These are phyloP conservation scores for Trichoderma gracile DNA, from an alignment of 2,329 filamentous ascomycete species.

Conservation along the genomic window DNA sequence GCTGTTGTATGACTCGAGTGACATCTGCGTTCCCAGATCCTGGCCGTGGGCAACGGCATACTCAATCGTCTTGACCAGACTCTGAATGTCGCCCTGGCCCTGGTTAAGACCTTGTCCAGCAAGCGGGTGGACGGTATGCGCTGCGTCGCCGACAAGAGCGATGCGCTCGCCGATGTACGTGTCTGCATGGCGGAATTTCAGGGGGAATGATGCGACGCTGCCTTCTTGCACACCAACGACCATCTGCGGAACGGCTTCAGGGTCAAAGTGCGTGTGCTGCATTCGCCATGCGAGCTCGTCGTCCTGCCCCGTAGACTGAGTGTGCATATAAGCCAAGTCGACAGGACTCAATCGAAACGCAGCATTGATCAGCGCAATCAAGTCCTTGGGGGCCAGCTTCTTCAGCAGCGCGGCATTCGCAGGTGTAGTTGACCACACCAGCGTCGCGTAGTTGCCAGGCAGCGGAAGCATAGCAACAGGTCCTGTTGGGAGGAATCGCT, in stretches of 20 bases:
- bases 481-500: conserved; percentile 89
- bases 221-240: conserved; percentile 73
- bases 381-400: conserved; percentile 68
- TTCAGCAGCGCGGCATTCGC: conserved; percentile 78
- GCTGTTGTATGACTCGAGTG: conserved; percentile 76
- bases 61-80: conserved; percentile 71
- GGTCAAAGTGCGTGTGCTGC: conserved; percentile 63
- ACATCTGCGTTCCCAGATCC: conserved; percentile 78
- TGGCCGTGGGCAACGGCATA: conserved; percentile 79
- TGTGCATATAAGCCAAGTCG: conserved; percentile 83
- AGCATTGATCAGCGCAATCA: conserved; percentile 86
- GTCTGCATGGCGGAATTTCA: conserved; percentile 90
- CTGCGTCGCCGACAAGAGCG: conserved; percentile 89
- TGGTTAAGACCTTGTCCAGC: conserved; percentile 94
- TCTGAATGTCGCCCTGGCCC: conserved; percentile 84
- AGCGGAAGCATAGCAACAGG: conserved; percentile 90
- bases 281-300: conserved; percentile 86
- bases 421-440: conserved; percentile 94
- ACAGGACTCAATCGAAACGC: conserved; percentile 80
- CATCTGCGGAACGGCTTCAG: conserved; percentile 61
- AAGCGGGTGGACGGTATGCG: conserved; percentile 91
- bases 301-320: conserved; percentile 56
- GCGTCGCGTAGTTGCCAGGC: conserved; percentile 76
- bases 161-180: conserved; percentile 89
- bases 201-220: conserved; percentile 84